These are phyloP conservation scores for Pseudogymnoascus sp. DNA, from an alignment of 2,329 filamentous ascomycete genomes.

Conservation along the genomic window DNA sequence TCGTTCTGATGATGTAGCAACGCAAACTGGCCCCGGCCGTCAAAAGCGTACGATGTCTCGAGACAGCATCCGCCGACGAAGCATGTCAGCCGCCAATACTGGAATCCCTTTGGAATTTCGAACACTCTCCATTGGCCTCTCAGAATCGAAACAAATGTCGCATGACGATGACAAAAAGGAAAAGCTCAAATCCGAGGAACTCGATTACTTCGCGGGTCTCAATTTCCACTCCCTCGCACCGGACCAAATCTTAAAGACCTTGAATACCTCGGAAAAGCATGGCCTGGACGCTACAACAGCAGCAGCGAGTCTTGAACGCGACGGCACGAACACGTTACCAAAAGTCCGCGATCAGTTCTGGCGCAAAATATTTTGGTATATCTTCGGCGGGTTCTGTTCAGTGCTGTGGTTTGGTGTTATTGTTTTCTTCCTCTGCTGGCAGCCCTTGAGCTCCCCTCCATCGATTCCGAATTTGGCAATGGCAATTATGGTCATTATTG, in stretches of 20 bases:
- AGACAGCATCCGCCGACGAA: not conserved
- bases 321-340: slow-evolving; percentile 37
- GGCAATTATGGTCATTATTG: slow-evolving; percentile 39
- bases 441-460: slow-evolving; percentile 38
- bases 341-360: slow-evolving; percentile 36
- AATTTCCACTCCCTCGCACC: slow-evolving; percentile 32
- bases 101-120: slow-evolving; percentile 35
- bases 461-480: slow-evolving; percentile 38
- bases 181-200: slow-evolving; percentile 28
- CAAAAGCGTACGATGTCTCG: not conserved
- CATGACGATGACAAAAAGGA: slow-evolving; percentile 24
- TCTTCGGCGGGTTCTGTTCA: slow-evolving; percentile 42
- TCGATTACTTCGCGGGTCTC: slow-evolving; percentile 38
- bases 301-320: slow-evolving; percentile 31
- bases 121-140: slow-evolving; percentile 33
- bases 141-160: slow-evolving; percentile 24
- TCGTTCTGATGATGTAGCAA: not conserved
- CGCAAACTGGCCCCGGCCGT: not conserved
- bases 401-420: slow-evolving; percentile 41
- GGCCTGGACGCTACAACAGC: slow-evolving; percentile 33
- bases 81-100: not conserved
- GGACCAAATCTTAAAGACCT: slow-evolving; percentile 33
- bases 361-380: slow-evolving; percentile 35
- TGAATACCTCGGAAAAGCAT: slow-evolving; percentile 30
- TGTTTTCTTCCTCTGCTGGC: slow-evolving; percentile 43